These are phyloP conservation scores for Pseudomonodictys pantanalensis DNA, from an alignment of 495 filamentous ascomycete species.

Conservation along the genomic window DNA sequence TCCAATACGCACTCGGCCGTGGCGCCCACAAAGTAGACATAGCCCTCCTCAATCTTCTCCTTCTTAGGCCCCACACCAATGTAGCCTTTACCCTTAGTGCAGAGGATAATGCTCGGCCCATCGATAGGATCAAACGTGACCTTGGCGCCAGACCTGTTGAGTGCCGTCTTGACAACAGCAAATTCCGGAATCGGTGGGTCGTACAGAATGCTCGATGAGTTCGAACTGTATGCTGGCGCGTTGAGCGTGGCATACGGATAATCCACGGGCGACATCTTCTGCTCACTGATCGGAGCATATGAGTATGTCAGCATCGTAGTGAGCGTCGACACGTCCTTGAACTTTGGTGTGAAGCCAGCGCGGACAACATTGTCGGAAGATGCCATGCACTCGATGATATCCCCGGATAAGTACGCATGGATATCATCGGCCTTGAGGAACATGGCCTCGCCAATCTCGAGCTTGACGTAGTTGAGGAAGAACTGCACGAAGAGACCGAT, in stretches of 20 bases:
- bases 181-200: conserved; percentile 98
- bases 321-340: conserved; percentile 92
- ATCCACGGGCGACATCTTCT: conserved; percentile 82
- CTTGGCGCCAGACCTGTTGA: conserved; percentile 69
- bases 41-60: conserved; percentile 71
- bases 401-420: conserved; percentile 92
- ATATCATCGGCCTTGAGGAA: conserved; percentile 96
- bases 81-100: conserved; percentile 73
- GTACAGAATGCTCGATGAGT: conserved; percentile 68
- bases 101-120: conserved; percentile 90
- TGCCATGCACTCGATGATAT: conserved; percentile 99
- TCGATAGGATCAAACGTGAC: conserved; percentile 81
- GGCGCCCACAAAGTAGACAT: conserved; percentile 90
- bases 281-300: conserved; percentile 87
- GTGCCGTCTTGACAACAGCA: conserved; percentile 76
- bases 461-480: conserved; percentile 77
- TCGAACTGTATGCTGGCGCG: conserved; percentile 69
- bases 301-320: conserved; percentile 89
- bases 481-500: conserved; percentile 77
- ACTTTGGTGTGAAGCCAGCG: conserved; percentile 95
- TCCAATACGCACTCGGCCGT: conserved; percentile 81
- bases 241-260: conserved; percentile 84
- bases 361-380: conserved; percentile 96
- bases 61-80: conserved; percentile 76
- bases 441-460: conserved; percentile 87